These are phyloP conservation scores for Trametes sp. DNA, from an alignment of 1,284 basidiomycete genomes.

Conservation along the genomic window DNA sequence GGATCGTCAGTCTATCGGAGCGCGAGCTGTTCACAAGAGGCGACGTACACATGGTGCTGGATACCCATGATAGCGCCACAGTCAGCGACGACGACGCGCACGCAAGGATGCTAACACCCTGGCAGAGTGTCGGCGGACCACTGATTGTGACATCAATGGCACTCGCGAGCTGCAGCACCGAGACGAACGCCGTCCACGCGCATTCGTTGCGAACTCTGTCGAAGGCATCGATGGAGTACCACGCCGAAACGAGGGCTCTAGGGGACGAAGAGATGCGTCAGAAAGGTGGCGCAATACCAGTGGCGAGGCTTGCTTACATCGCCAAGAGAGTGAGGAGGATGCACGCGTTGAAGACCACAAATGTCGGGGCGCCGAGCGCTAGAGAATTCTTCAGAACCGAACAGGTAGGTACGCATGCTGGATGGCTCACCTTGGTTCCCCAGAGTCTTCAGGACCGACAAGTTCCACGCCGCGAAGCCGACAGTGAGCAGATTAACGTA, in stretches of 20 bases:
- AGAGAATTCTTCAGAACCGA: not conserved
- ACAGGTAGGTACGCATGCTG: no score
- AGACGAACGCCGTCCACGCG: constrained; percentile 57
- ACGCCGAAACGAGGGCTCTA: constrained; percentile 8
- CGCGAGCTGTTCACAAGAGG: not conserved
- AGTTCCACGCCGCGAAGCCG: constrained; percentile 66
- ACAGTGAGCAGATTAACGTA: constrained; percentile 60
- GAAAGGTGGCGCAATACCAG: not conserved
- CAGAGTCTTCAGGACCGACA: constrained; percentile 47
- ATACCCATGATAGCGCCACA: constrained; percentile 62
- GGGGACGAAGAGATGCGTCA: not conserved
- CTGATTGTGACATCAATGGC: constrained; percentile 55
- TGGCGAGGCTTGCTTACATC: constrained; percentile 49
- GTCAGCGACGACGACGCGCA: constrained; percentile 63
- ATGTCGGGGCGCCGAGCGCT: constrained; percentile 50
- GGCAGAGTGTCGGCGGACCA: constrained; percentile 42
- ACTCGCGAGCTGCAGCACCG: constrained; percentile 59
- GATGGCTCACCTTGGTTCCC: constrained; percentile 46
- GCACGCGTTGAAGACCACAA: constrained; percentile 61
- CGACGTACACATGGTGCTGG: constrained; percentile 57
- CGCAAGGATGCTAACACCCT: constrained; percentile 39
- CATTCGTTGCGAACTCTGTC: constrained; percentile 60
- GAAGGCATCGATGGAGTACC: constrained; percentile 19
- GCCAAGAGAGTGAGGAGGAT: constrained; percentile 51
- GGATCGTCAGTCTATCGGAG: not conserved